Evolutionary conservation across 2,329 filamentous ascomycete species (phyloP), one percentile per base, ranked within the genome.

Genomic region (Colletotrichum costaricense): DNA sequence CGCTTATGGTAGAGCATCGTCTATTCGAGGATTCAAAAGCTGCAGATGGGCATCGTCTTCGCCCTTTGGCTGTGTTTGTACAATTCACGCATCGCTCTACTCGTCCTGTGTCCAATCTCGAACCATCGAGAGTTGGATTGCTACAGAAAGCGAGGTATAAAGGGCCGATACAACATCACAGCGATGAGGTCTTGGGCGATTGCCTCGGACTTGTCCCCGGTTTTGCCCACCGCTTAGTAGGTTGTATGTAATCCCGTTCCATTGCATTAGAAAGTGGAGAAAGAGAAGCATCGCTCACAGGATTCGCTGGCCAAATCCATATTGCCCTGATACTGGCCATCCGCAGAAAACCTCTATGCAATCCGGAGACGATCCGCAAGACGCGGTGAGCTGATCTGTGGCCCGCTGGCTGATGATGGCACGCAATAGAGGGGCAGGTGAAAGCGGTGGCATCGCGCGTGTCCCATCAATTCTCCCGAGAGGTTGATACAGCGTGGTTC

Each of bases 321-420:
- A 91, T 76, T 90, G 88, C 0, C 88, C 88, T 19, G 85, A 88
- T 2, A 90, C 82, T 1, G 88, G 89, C 85, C 87, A 91, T 3
- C 87, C 88, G 71, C 89, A 91, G 12, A 90, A 80, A 2, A 90
- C 88, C 38, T 87, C 80, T 16, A 86, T 30, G 22, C 71, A 49
- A 2, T 75, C 38, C 19, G 67, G 64, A 2, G 60, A 49, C 30
- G 71, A 78, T 5, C 54, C 33, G 19, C 68, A 75, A 24, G 68
- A 73, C 11, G 72, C 60, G 24, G 35, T 16, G 26, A 49, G 42
- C 30, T 57, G 9, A 54, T 35, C 62, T n/a, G 52, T 42, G 55
- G 26, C 57, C 16, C 24, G 55, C n/a, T 69, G 63, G 57, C 22
- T 24, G 33, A 62, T 28, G 52, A 74, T 19, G 30, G 22, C 35